phyloP scores from a whole-genome alignment of 2,329 filamentous ascomycete genomes.

The Talaromyces islandicus region DNA sequence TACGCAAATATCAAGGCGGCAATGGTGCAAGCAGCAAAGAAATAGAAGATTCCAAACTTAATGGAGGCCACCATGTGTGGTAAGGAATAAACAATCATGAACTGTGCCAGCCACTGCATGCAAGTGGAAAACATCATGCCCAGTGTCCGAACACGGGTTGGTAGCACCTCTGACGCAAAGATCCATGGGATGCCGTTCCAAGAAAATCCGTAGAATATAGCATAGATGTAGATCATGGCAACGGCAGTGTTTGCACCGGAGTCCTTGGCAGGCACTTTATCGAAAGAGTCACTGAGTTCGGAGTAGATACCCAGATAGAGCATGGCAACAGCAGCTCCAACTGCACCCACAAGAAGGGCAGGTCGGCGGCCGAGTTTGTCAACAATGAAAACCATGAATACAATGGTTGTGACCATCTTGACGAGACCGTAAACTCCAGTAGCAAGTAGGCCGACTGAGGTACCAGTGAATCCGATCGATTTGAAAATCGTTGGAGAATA shows the following conservation, averaged over 20 bases:
- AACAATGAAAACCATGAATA: slow-evolving; percentile 49
- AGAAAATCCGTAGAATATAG: slow-evolving; percentile 19
- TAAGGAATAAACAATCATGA: slow-evolving; percentile 43
- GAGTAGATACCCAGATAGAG: slow-evolving; percentile 16
- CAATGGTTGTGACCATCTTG: slow-evolving; percentile 63
- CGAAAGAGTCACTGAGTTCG: slow-evolving; percentile 9
- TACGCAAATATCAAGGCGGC: slow-evolving; percentile 3
- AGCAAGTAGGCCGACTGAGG: slow-evolving; percentile 46
- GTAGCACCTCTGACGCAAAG: slow-evolving; percentile 35
- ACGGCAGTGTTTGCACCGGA: slow-evolving; percentile 18
- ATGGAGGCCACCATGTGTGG: slow-evolving; percentile 35
- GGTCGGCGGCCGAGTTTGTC: slow-evolving; percentile 43
- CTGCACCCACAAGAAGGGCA: slow-evolving; percentile 45
- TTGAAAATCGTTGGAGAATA: slow-evolving; percentile 57
- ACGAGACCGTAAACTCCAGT: slow-evolving; percentile 55
- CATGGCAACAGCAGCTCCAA: slow-evolving; percentile 51
- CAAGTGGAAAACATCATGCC: slow-evolving; percentile 40
- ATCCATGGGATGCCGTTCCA: slow-evolving; percentile 33
- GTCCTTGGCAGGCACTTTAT: slow-evolving; percentile 1
- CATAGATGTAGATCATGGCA: slow-evolving; percentile 18
- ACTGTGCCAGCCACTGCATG: slow-evolving; percentile 40
- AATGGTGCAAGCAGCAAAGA: slow-evolving; percentile 3
- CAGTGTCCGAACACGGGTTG: slow-evolving; percentile 31
- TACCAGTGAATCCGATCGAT: slow-evolving; percentile 43
- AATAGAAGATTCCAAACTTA: slow-evolving; percentile 3